These are phyloP conservation scores for Chlorella vulgaris DNA, from an alignment of 139 green algal species.

Conservation along the genomic window DNA sequence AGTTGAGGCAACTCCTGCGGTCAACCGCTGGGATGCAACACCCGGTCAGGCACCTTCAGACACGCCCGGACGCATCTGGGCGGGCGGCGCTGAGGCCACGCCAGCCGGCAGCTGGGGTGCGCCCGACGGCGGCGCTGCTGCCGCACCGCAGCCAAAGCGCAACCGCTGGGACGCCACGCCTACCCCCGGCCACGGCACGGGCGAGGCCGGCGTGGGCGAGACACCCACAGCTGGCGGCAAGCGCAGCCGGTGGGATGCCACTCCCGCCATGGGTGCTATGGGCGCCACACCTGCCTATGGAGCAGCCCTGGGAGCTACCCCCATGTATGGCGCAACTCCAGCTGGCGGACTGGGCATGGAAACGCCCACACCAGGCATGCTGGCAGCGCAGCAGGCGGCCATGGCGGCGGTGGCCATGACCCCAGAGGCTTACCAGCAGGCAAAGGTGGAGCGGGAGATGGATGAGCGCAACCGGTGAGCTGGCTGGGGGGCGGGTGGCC, in stretches of 20 bases:
- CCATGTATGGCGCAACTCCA: conserved; percentile 67
- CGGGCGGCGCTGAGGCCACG: conserved; percentile 68
- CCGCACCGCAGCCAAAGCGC: conserved; percentile 61
- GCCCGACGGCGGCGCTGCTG: conserved; percentile 29
- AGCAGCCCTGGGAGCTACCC: conserved; percentile 45
- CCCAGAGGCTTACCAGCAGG: conserved; percentile 78
- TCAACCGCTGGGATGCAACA: conserved; percentile 74
- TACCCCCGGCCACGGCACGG: conserved; percentile 26
- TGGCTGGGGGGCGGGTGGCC: neutral
- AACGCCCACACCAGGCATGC: conserved; percentile 54
- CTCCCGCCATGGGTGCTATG: conserved; percentile 31
- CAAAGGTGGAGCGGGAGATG: conserved; percentile 86
- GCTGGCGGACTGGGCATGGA: conserved; percentile 71
- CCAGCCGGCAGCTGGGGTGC: conserved; percentile 39
- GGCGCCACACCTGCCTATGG: conserved; percentile 42
- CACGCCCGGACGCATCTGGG: conserved; percentile 51
- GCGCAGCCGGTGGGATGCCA: conserved; percentile 51
- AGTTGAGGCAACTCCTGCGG: conserved; percentile 73
- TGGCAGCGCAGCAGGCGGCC: conserved; percentile 19
- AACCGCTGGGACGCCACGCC: conserved; percentile 63
- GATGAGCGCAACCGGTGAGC: conserved; percentile 87
- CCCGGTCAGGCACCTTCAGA: conserved; percentile 40
- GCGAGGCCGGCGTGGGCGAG: neutral
- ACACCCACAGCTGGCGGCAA: conserved; percentile 59
- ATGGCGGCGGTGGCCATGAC: conserved; percentile 66